These are phyloP conservation scores for Euphorbia celastroides DNA, from an alignment of 441 rosid species.

Conservation along the genomic window DNA sequence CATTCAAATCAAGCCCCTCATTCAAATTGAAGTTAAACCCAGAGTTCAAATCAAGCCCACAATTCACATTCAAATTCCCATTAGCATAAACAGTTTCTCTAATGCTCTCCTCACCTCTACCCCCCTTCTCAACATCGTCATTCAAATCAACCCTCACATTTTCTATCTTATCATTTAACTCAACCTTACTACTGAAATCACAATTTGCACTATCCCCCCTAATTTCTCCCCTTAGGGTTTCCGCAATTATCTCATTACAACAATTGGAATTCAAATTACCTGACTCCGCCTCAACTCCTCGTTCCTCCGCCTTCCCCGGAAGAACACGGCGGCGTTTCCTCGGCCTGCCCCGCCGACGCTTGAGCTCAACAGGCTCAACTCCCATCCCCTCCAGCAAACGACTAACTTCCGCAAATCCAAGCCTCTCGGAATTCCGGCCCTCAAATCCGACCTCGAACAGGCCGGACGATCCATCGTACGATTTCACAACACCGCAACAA, in stretches of 20 bases:
- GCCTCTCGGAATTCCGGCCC: constrained; percentile 61
- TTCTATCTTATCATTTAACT: too few relatives aligned
- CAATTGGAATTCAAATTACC: constrained; percentile 31
- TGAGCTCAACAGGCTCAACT: constrained; percentile 23
- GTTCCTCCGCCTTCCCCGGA: constrained; percentile 16
- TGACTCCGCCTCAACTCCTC: constrained; percentile 16
- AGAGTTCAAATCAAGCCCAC: constrained; percentile 59
- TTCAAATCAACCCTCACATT: constrained; percentile 59
- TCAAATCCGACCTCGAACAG: constrained; percentile 58
- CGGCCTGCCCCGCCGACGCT: constrained; percentile 42
- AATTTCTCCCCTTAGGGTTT: constrained; percentile 27
- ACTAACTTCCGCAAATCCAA: constrained; percentile 38
- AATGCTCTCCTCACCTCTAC: constrained; percentile 11
- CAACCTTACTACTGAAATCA: constrained; percentile 26
- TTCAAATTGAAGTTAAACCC: constrained; percentile 62
- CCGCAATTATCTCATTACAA: constrained; percentile 4
- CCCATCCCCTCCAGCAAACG: constrained; percentile 25
- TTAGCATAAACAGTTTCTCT: constrained; percentile 18
- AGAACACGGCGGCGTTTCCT: constrained; percentile 59
- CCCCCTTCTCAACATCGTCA: constrained; percentile 33
- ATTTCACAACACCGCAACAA: constrained; percentile 47
- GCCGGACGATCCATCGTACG: constrained; percentile 50
- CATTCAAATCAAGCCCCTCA: constrained; percentile 39
- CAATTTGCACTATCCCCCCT: constrained; percentile 23
- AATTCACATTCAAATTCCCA: constrained; percentile 14